A percentile compares a stretch with the other conserved stretches of the same genome.
phyloP scores from a whole-genome alignment of 306 rosid genomes.

The Rosa rugosa region DNA sequence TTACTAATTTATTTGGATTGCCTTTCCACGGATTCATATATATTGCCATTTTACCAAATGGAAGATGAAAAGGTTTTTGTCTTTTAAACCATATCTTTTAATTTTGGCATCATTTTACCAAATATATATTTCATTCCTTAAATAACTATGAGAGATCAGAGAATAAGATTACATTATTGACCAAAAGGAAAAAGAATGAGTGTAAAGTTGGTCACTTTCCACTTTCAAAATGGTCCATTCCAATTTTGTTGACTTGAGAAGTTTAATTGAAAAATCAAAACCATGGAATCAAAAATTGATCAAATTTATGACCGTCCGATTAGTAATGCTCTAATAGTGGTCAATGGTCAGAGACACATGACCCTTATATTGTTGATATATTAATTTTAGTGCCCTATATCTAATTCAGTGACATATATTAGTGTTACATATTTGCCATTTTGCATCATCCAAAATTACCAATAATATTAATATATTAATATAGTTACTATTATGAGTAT shows the following conservation, averaged over 20 bases:
- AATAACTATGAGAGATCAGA: neutral
- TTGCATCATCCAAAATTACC: neutral
- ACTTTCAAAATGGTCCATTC: slow-evolving; percentile 1
- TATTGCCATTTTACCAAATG: neutral
- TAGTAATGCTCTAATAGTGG: neutral
- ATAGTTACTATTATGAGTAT: neutral
- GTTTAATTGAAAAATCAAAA: neutral
- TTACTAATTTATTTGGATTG: neutral
- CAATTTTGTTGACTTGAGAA: neutral
- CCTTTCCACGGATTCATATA: neutral
- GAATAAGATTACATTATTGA: neutral
- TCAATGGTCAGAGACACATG: neutral
- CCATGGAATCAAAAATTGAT: neutral
- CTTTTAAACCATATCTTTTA: neutral
- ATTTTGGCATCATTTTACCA: neutral
- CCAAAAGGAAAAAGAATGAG: neutral
- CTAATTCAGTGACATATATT: neutral
- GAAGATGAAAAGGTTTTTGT: neutral
- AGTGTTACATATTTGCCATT: neutral
- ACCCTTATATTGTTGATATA: neutral
- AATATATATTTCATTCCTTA: neutral
- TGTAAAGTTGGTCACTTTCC: slow-evolving; percentile 4
- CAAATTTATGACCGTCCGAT: neutral
- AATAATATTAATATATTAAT: neutral
- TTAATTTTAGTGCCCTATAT: neutral